Evolutionary conservation across 176 grass and related monocot species (phyloP), one percentile per base, ranked within the genome.

Genomic region (Musa acuminata): DNA sequence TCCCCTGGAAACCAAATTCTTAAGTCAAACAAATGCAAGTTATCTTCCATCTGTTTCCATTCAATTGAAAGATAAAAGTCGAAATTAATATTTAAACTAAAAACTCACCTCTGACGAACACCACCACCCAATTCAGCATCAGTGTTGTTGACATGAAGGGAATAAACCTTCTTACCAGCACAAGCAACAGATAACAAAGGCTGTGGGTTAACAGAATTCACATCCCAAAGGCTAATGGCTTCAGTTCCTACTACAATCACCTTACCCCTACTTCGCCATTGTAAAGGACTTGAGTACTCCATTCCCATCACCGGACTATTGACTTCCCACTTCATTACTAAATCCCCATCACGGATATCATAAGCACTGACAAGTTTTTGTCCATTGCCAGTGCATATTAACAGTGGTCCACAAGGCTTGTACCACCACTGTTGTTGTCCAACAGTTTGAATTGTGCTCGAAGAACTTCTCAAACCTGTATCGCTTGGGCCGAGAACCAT

Each of bases 71-170:
- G n/a, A 62, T 67, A 67, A 3, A 11, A 1, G 63, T 52, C 19
- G 2, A 81, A 48, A 8, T 2, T 52, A 78, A 48, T 1, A 22
- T 10, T 74, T 7, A 78, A 9, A 71, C 74, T 62, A 17, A 24
- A 49, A 16, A 13, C 58, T 76, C 83, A 96, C 95, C 95, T 94
- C 74, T 94, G 95, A 62, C 90, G 90, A 83, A 99, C 80, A 74
- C 90, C 95, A 19, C 90, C 90, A 13, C 88, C 88, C 17, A 94
- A 80, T 83, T 99, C 95, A 84, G 95, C 95, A 85, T 94, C 88
- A 29, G 90, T 94, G 75, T 99, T 99, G 81, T 88, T 93, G 8
- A 99, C 86, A 89, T 99, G 95, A 79, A 99, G 87, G 49, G 88
- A 88, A 80, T 87, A 87, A 69, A 94, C 82, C 53, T 74, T 76